Conservation (phyloP, 805 yeast genomes). For the Barnettozyma populi region DNA sequence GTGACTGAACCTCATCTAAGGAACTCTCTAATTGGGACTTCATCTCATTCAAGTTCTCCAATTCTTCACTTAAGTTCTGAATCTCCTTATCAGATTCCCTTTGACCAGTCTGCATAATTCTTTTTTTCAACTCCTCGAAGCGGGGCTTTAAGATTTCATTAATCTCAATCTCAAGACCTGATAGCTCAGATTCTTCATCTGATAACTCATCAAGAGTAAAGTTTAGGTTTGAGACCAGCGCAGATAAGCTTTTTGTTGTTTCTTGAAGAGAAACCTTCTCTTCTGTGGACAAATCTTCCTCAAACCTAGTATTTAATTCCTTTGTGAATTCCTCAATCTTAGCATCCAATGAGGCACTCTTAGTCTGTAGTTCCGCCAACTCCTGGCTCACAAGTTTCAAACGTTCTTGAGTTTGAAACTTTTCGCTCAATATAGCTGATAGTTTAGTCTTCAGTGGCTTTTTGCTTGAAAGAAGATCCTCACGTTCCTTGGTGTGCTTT, state of each 20-base stretch:
- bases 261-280: slow-evolving; percentile 41
- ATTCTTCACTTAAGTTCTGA: slow-evolving; percentile 16
- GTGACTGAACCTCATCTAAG: slow-evolving; percentile 24
- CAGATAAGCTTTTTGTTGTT: slow-evolving; percentile 33
- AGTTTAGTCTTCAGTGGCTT: slow-evolving; percentile 40
- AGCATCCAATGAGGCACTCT: slow-evolving; percentile 21
- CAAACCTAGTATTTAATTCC: slow-evolving; percentile 53
- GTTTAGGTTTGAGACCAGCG: slow-evolving; percentile 37
- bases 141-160: slow-evolving; percentile 54
- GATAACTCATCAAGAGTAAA: slow-evolving; percentile 34
- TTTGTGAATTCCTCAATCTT: slow-evolving; percentile 32
- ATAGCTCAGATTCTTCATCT: slow-evolving; percentile 41
- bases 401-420: slow-evolving; percentile 40
- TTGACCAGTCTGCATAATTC: slow-evolving; percentile 18
- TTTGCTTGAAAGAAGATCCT: slow-evolving; percentile 34
- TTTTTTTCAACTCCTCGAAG: slow-evolving; percentile 32
- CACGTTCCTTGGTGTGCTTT: slow-evolving; percentile 32
- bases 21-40: slow-evolving; percentile 24
- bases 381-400: slow-evolving; percentile 19
- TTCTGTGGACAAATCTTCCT: slow-evolving; percentile 41
- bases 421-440: slow-evolving; percentile 38
- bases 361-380: background rate
- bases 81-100: slow-evolving; percentile 15
- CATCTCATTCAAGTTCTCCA: slow-evolving; percentile 27
- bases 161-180: slow-evolving; percentile 49